These are phyloP conservation scores for Vaccinium myrtillus DNA, from an alignment of 148 eudicot species.

Conservation along the genomic window DNA sequence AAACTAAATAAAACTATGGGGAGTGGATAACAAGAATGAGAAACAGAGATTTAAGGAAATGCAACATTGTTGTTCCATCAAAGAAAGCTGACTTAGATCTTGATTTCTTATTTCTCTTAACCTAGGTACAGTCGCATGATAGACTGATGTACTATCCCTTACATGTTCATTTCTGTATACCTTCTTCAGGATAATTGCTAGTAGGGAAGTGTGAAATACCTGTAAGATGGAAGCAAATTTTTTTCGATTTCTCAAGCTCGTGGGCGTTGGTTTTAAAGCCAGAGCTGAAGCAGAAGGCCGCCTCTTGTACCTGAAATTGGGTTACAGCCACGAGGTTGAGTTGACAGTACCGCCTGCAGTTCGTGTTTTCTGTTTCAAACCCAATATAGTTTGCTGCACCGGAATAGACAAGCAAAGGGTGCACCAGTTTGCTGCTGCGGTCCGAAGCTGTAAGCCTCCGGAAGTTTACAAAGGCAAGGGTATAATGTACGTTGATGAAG, in stretches of 20 bases:
- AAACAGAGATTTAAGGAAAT: background rate
- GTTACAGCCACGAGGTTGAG: constrained; percentile 79
- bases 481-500: constrained; percentile 70
- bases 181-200: constrained; percentile 15
- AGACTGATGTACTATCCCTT: background rate
- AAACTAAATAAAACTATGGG: background rate
- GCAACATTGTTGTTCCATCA: background rate
- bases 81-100: background rate
- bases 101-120: background rate
- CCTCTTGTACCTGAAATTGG: constrained; percentile 54
- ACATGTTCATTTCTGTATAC: background rate
- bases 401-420: constrained; percentile 64
- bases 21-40: background rate
- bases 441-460: constrained; percentile 67
- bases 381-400: constrained; percentile 58
- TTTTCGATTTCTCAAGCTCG: constrained; percentile 65
- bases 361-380: constrained; percentile 72
- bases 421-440: constrained; percentile 73
- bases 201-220: background rate
- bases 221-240: constrained; percentile 60
- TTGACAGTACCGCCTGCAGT: constrained; percentile 68
- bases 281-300: constrained; percentile 73
- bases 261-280: constrained; percentile 77
- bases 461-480: constrained; percentile 72
- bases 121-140: background rate